Conservation (phyloP, 306 rosid genomes). For the Gleditsia sinensis region DNA sequence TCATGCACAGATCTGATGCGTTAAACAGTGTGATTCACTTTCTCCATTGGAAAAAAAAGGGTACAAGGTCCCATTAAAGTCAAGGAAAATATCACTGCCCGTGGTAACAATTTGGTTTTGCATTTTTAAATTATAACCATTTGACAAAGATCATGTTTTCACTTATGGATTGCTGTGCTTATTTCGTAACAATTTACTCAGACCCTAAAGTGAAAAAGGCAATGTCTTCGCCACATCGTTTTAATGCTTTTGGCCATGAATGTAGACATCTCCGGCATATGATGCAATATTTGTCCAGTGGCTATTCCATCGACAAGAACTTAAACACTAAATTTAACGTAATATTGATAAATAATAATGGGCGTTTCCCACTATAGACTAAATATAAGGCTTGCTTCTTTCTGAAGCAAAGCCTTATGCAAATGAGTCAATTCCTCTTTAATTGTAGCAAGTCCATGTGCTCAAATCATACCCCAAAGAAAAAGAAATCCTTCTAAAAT, state of each 20-base stretch:
- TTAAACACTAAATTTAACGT: not conserved
- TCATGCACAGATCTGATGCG: not conserved
- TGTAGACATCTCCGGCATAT: not conserved
- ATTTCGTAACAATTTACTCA: conserved; percentile 11
- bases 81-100: conserved; percentile 6
- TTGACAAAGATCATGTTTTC: not conserved
- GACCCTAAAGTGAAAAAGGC: conserved; percentile 1
- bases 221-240: not conserved
- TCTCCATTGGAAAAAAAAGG: not conserved
- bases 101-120: conserved; percentile 5
- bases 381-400: not conserved
- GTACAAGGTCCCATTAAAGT: not conserved
- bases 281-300: not conserved
- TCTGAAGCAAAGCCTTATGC: conserved; percentile 5
- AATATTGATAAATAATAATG: not conserved
- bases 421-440: conserved; percentile 4
- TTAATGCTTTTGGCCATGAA: not conserved
- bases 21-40: not conserved
- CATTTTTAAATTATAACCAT: not conserved
- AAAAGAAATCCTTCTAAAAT: not conserved
- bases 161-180: not conserved
- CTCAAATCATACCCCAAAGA: conserved; percentile 3
- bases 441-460: conserved; percentile 1
- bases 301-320: not conserved
- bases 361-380: not conserved